Base-by-base conservation (phyloP, 208 protist genomes). In the Porcisia hertigi region DNA sequence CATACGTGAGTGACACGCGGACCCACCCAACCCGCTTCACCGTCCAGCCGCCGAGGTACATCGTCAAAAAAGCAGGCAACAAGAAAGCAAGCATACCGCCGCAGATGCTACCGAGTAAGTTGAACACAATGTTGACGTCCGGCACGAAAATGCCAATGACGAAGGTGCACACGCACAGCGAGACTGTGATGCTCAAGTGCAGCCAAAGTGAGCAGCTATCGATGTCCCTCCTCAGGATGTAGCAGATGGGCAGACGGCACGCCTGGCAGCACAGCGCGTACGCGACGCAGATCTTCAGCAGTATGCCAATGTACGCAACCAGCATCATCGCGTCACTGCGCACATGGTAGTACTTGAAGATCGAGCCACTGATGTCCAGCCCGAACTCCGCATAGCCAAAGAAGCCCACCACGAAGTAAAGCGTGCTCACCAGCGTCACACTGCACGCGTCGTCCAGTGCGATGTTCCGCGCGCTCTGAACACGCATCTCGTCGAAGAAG, bases 361-460 rank as follows among this genome's bases (percentile, higher is more conserved):
- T 83, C 54, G 78, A 79, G 70, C 83, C 83, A 6, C 69, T 58
- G 43, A 84, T 83, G 54, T 73, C 52, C 1, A 70, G 55, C 14
- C 83, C 86, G 67, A 93, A 85, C 49, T 94, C 87, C 14, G 83
- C 64, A 66, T 92, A 93, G 53, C 89, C 89, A 64, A 92, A 92
- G 74, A 93, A 80, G 43, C 88, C 88, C 25, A 83, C 78, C 41
- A 92, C 16, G 54, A 81, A 84, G 84, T 93, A 93, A 36, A 95
- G 64, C 43, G 80, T 41, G 49, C 67, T 72, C 39, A 87, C 82
- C 0, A 91, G 69, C 12, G 75, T 20, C 62, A 95, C 87, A 36
- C 80, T 81, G 30, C 79, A n/a, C 41, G 60, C 66, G 52, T 59
- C 69, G 54, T 82, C 83, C 5, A 77, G 41, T 25, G 55, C n/a